These are phyloP conservation scores for Aspergillus sp. DNA, from an alignment of 2,329 filamentous ascomycete genomes.

Conservation along the genomic window DNA sequence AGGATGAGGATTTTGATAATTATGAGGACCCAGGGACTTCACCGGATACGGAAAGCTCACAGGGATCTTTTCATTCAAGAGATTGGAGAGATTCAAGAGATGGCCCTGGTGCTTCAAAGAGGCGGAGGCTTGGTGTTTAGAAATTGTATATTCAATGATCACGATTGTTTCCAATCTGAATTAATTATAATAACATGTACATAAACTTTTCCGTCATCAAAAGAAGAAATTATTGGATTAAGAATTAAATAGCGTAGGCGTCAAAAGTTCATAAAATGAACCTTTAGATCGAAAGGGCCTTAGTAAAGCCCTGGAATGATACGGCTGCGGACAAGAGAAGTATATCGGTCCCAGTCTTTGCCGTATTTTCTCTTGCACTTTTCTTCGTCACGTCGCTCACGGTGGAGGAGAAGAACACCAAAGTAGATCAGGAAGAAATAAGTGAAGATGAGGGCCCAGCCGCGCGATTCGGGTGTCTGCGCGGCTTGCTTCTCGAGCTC, in stretches of 20 bases:
- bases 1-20: neutral
- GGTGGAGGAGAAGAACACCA: constrained; percentile 78
- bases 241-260: neutral
- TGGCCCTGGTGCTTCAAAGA: constrained; percentile 30
- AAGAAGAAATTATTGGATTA: neutral
- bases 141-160: neutral
- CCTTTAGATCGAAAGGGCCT: neutral
- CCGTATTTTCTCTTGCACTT: constrained; percentile 92
- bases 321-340: constrained; percentile 73
- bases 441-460: constrained; percentile 83
- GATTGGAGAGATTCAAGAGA: constrained; percentile 18
- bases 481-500: constrained; percentile 72
- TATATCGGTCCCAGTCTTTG: constrained; percentile 87
- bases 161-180: neutral
- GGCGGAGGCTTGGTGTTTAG: constrained; percentile 22
- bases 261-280: neutral
- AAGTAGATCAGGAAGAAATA: constrained; percentile 97
- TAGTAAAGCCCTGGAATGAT: constrained; percentile 87
- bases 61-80: neutral
- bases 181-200: neutral
- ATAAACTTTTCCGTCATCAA: neutral
- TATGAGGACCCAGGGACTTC: too few species aligned
- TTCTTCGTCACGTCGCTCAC: constrained; percentile 82
- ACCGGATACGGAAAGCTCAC: too few species aligned
- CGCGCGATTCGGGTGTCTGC: constrained; percentile 69